Base-by-base conservation (phyloP, 2,329 filamentous ascomycete species). In the Fusarium nematophilum region DNA sequence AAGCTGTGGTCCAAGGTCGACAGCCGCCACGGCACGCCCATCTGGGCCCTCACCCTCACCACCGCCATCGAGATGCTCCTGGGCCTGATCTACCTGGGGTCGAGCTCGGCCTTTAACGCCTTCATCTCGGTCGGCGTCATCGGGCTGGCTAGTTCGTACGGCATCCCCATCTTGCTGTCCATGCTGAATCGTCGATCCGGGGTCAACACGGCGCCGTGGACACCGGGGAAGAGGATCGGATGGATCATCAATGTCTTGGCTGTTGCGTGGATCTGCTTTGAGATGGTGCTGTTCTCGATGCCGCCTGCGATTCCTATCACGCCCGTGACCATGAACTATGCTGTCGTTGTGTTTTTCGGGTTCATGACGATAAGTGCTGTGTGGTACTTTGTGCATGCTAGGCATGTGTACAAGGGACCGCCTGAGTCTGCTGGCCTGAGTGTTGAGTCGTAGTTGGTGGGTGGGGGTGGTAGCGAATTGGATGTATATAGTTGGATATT, bases 121-220 rank as follows among this genome's bases (percentile, higher is more conserved):
- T 93, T 93, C 71, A 92, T 90, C 0, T 89, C 90, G 7, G 90
- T 92, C 0, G 90, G 90, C 1, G 93, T 90, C 3, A 92, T 93
- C 69, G 92, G 89, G 57, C 82, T 93, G 0, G 89, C 86, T 0
- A 86, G 86, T 9, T 91, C 89, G 0, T 93, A 93, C 71, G 90
- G 88, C 6, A 81, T 92, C 18, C 91, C 91, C 0, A 91, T 93
- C 46, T 75, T 92, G 7, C 86, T 93, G 42, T 89, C 83, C 3
- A 76, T 93, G 10, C 66, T 92, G 1, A 84, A 89, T 8, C 81
- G 85, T 7, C 83, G 90, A 9, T 80, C 83, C 39, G 82, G 86
- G 31, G 84, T 93, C 14, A 79, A 80, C 39, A 76, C 86, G 53
- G 90, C 89, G 0, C 81, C 83, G 0, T 93, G 85, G 72, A 89